Conservation (phyloP, 2,329 filamentous ascomycete species). For the Arachnomyces sp. region DNA sequence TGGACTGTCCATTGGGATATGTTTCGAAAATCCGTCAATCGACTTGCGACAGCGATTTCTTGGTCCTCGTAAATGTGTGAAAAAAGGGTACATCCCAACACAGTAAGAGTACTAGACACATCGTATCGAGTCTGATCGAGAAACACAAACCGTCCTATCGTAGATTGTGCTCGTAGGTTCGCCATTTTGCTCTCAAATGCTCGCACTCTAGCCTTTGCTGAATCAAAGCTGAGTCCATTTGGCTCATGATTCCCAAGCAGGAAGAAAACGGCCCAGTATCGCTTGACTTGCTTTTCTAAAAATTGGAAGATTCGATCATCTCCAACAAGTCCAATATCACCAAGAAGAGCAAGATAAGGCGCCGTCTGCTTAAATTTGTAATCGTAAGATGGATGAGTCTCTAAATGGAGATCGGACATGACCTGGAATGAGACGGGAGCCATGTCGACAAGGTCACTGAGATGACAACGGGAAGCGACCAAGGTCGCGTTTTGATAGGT, state of each 20-base stretch:
- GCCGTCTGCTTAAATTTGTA: conserved; percentile 40
- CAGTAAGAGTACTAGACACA: conserved; percentile 22
- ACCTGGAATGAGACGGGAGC: conserved; percentile 29
- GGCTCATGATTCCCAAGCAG: conserved; percentile 50
- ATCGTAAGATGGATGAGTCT: conserved; percentile 41
- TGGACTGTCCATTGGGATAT: conserved; percentile 23
- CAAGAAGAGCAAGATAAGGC: conserved; percentile 45
- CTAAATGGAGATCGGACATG: conserved; percentile 49
- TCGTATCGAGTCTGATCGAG: conserved; percentile 29
- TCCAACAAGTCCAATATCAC: conserved; percentile 42
- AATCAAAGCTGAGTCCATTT: conserved; percentile 22
- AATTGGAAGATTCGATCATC: conserved; percentile 35
- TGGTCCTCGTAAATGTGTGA: conserved; percentile 35
- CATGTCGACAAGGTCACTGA: conserved; percentile 4
- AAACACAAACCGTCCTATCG: conserved; percentile 25
- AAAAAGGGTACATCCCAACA: conserved; percentile 43
- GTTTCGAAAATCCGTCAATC: conserved; percentile 43
- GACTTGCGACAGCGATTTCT: conserved; percentile 26
- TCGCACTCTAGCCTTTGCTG: conserved; percentile 10
- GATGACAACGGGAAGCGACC: too few species aligned
- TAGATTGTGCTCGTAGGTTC: conserved; percentile 4
- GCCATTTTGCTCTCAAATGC: conserved; percentile 12
- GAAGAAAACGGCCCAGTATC: conserved; percentile 42
- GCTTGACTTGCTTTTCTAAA: conserved; percentile 36
- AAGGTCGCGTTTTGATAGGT: too few species aligned